Percentiles rank a stretch among this genome's conserved stretches.
Conservation (phyloP, 2,329 filamentous ascomycete species). For the Fonsecaea monophora region DNA sequence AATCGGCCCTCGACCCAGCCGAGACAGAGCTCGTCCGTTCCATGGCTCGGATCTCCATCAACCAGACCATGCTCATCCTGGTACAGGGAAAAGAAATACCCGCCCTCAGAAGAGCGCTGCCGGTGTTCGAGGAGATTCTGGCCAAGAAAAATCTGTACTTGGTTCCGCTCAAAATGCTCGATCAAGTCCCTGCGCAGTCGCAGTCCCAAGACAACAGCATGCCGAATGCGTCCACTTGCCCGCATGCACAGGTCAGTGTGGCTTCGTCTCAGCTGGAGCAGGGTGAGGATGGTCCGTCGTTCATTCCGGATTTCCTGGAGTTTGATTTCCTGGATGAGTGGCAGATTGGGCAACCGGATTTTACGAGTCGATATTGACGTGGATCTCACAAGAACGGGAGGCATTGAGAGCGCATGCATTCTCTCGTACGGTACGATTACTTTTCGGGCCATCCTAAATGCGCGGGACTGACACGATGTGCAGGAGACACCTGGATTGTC, state of each 20-base stretch:
- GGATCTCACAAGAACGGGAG: constrained; percentile 28
- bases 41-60: constrained; percentile 42
- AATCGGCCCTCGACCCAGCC: constrained; percentile 39
- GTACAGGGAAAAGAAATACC: constrained; percentile 40
- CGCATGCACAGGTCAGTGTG: constrained; percentile 30
- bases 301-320: constrained; percentile 39
- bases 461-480: no score
- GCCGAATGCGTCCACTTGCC: constrained; percentile 34
- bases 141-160: constrained; percentile 40
- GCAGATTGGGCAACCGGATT: constrained; percentile 40
- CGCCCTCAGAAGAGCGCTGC: constrained; percentile 39
- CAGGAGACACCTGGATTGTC: no score
- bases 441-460: no score
- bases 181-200: constrained; percentile 32
- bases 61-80: constrained; percentile 40
- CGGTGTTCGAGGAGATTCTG: constrained; percentile 40
- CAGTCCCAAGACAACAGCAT: constrained; percentile 37
- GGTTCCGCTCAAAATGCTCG: constrained; percentile 31
- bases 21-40: constrained; percentile 41
- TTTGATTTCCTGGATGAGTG: constrained; percentile 41
- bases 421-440: no score
- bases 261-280: constrained; percentile 37
- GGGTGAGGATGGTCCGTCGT: constrained; percentile 34
- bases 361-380: constrained; percentile 36
- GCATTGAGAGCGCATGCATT: no score